Evolutionary conservation across 2,329 filamentous ascomycete genomes (phyloP).

Genomic region (Madurella fahalii): DNA sequence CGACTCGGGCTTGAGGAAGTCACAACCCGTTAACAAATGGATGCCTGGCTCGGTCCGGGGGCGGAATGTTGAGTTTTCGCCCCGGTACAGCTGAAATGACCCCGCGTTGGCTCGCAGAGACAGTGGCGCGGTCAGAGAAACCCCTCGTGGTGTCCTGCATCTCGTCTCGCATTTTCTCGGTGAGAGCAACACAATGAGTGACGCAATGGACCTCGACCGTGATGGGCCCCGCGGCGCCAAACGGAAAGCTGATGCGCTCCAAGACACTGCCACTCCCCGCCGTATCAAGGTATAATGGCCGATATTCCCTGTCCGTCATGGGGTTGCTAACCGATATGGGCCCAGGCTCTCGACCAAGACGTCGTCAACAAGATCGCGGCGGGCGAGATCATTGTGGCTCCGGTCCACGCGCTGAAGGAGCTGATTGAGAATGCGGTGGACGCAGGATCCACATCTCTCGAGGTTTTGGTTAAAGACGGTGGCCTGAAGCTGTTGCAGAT

Average conservation of each 20-base stretch:
- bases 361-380: slow-evolving; percentile 99
- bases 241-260: slow-evolving; percentile 42
- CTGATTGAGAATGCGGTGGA: slow-evolving; percentile 96
- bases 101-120: slow-evolving; percentile 2
- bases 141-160: neutral
- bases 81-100: slow-evolving; percentile 12
- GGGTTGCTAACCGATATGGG: slow-evolving; percentile 9
- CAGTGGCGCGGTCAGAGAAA: slow-evolving; percentile 1
- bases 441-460: slow-evolving; percentile 87
- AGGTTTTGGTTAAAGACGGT: slow-evolving; percentile 90
- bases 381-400: slow-evolving; percentile 96
- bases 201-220: slow-evolving; percentile 43
- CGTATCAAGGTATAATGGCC: slow-evolving; percentile 43
- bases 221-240: slow-evolving; percentile 44
- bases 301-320: neutral
- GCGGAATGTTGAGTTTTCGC: neutral
- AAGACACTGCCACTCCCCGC: slow-evolving; percentile 31
- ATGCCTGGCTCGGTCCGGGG: slow-evolving; percentile 3
- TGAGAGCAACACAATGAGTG: slow-evolving; percentile 28
- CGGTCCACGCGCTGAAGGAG: slow-evolving; percentile 93
- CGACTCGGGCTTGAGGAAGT: neutral
- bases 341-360: slow-evolving; percentile 77
- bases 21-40: neutral
- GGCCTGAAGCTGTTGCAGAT: slow-evolving; percentile 94
- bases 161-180: neutral